Conservation (phyloP, 345 rosid species). For the Reutealis trisperma region DNA sequence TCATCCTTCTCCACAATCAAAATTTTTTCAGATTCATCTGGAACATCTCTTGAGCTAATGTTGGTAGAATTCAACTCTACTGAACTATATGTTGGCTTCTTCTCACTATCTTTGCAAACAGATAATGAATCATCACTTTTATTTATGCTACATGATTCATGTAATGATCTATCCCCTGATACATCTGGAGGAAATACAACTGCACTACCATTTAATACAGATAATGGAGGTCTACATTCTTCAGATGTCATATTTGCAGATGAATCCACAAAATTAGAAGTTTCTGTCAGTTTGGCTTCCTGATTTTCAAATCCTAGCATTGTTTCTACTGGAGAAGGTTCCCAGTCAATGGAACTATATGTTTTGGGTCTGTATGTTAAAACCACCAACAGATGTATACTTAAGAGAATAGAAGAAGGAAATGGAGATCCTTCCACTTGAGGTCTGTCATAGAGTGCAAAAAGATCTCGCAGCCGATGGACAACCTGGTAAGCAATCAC, state of each 20-base stretch:
- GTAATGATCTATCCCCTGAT: slow-evolving; percentile 36
- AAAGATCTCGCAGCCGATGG: slow-evolving; percentile 67
- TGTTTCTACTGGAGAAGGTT: slow-evolving; percentile 37
- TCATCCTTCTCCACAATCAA: slow-evolving; percentile 39
- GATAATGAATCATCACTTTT: slow-evolving; percentile 26
- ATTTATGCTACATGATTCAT: slow-evolving; percentile 30
- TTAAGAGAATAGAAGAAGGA: slow-evolving; percentile 67
- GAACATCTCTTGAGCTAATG: slow-evolving; percentile 14
- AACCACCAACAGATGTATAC: slow-evolving; percentile 65
- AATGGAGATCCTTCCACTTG: slow-evolving; percentile 80
- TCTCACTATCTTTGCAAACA: slow-evolving; percentile 29
- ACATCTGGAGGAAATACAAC: slow-evolving; percentile 28
- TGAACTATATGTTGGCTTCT: slow-evolving; percentile 22
- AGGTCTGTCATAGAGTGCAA: slow-evolving; percentile 79
- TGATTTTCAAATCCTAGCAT: slow-evolving; percentile 28
- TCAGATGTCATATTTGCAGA: slow-evolving; percentile 32
- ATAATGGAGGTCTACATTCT: slow-evolving; percentile 31
- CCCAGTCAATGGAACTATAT: slow-evolving; percentile 49
- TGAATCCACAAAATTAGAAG: slow-evolving; percentile 26
- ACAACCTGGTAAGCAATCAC: slow-evolving; percentile 71
- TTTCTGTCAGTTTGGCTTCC: slow-evolving; percentile 32
- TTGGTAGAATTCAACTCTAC: slow-evolving; percentile 25
- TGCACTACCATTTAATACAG: slow-evolving; percentile 30
- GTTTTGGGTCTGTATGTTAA: slow-evolving; percentile 50
- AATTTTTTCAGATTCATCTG: slow-evolving; percentile 30